phyloP scores from a whole-genome alignment of 2,329 filamentous ascomycete species.

The Knufia fluminis region DNA sequence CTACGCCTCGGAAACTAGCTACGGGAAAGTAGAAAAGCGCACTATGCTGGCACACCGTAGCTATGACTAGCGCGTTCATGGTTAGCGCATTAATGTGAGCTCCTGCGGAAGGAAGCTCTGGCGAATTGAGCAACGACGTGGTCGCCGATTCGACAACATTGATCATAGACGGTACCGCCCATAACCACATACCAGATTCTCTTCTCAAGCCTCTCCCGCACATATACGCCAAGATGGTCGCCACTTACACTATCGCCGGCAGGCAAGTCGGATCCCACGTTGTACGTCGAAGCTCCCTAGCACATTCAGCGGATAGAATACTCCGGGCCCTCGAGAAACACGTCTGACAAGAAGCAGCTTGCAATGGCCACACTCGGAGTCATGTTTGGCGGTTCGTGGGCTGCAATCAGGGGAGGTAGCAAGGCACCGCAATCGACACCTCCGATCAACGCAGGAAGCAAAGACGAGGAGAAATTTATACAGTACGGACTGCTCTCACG shows the following conservation, averaged over 20 bases:
- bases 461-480: constrained; percentile 61
- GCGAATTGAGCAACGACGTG: constrained; percentile 1
- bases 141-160: constrained; percentile 15
- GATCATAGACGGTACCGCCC: neutral
- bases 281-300: constrained; percentile 27
- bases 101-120: constrained; percentile 4
- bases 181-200: neutral
- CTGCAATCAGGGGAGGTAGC: constrained; percentile 38
- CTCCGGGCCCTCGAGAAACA: neutral
- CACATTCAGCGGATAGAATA: neutral
- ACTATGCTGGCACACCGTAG: neutral
- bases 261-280: constrained; percentile 46
- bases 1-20: no score
- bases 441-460: constrained; percentile 55
- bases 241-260: constrained; percentile 43
- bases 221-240: constrained; percentile 38
- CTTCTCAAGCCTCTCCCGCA: neutral
- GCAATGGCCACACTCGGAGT: constrained; percentile 49
- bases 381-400: constrained; percentile 39
- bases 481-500: constrained; percentile 39
- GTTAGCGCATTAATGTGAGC: constrained; percentile 1
- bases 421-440: constrained; percentile 41
- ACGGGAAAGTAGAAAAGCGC: neutral
- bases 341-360: constrained; percentile 38
- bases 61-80: neutral